Evolutionary conservation across 495 filamentous ascomycete genomes (phyloP).

Genomic region (Xylaria curta): DNA sequence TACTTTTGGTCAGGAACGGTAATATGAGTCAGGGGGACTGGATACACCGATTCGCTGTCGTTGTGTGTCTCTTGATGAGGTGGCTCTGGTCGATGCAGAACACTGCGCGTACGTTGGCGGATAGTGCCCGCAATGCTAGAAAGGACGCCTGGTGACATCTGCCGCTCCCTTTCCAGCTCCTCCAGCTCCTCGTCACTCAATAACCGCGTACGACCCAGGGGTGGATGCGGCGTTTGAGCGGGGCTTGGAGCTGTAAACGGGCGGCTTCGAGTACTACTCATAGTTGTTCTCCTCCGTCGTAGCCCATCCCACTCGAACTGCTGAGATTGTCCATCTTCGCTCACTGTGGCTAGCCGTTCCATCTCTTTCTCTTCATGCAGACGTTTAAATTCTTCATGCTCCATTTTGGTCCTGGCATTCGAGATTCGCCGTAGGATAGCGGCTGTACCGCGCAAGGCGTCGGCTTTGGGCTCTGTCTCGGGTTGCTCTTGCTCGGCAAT

Average conservation of each 20-base stretch:
- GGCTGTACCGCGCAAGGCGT: constrained; percentile 91
- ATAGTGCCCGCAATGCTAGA: constrained; percentile 67
- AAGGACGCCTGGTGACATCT: constrained; percentile 55
- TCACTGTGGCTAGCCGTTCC: constrained; percentile 75
- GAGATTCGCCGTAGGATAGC: constrained; percentile 89
- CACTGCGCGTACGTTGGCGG: constrained; percentile 59
- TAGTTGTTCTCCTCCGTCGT: constrained; percentile 77
- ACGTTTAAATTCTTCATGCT: constrained; percentile 79
- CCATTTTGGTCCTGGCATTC: constrained; percentile 73
- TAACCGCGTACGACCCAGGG: constrained; percentile 87
- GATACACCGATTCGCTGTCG: constrained; percentile 44
- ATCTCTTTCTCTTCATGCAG: constrained; percentile 76
- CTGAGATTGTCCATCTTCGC: constrained; percentile 60
- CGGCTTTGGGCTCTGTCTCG: constrained; percentile 93
- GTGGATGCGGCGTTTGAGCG: constrained; percentile 68
- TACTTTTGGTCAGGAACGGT: constrained; percentile 60
- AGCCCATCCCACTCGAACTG: constrained; percentile 93
- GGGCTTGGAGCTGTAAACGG: constrained; percentile 44
- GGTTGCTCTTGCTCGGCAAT: constrained; percentile 94
- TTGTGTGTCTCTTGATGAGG: constrained; percentile 37
- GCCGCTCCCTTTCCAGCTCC: constrained; percentile 56
- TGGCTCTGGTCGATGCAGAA: constrained; percentile 52
- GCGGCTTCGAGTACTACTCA: constrained; percentile 54
- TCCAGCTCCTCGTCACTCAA: constrained; percentile 68
- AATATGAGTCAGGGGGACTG: constrained; percentile 67